Evolutionary conservation across 129 eudicot species (phyloP), one percentile per base, ranked within the genome.

Genomic region (Flaveria sonorensis): DNA sequence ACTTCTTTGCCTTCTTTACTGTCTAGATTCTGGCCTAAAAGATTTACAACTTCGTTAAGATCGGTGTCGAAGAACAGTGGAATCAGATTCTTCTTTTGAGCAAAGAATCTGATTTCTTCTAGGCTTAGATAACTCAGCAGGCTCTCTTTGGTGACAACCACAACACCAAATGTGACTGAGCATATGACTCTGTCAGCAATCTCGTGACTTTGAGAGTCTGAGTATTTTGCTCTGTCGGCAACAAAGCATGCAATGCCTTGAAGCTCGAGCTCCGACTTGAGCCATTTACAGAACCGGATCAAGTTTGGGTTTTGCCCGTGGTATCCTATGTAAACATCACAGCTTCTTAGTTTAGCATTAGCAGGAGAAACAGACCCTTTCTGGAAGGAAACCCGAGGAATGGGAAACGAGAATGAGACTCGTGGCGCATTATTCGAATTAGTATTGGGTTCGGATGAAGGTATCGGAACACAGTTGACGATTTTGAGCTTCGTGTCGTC

Each of bases 241-340:
- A 88, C 81, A 78, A 90, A 93, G 47, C 96, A 90, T 10, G 98
- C 98, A 52, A 93, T 90, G 26, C 96, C 98, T 70, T 93, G 98
- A 24, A 87, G 72, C 83, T 90, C 98, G 11, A 93, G 91, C 88
- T 93, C 98, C 40, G 96, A 93, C 70, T 90, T 93, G 10, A 90
- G 87, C 96, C 98, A 93, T 73, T 88, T 93, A 73, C 92, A 90
- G 79, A 90, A 87, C 64, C 96, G 72, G 10, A 74, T 59, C 82
- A 90, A 61, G 78, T 85, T 93, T 21, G 89, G 96, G 83, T 86
- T 88, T 45, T 87, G 96, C 28, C 98, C 96, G 26, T 88, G 95
- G 77, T 81, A 90, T 36, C 98, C 98, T 59, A 93, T 81, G 80
- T 86, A 93, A 62, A 93, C 96, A 84, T 93, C 98, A 60, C 98